Base-by-base conservation (phyloP, 768 basidiomycete genomes). In the Fibroporia radiculosa region DNA sequence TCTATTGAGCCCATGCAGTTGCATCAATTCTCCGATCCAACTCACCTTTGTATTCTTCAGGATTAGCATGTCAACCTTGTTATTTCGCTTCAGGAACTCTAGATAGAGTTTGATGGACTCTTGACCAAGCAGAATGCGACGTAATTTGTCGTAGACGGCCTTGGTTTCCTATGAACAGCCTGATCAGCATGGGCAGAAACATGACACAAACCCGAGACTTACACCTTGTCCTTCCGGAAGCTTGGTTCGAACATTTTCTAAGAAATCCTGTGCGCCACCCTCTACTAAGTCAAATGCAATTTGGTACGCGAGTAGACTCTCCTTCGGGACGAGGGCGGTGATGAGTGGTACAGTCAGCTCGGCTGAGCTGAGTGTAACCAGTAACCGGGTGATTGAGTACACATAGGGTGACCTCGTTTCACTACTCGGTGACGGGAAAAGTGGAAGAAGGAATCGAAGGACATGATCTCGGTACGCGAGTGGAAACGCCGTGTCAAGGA, bases 231-330 rank as follows among this genome's bases (percentile, higher is more conserved):
- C 84, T 51, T 78, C 74, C 19, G 85, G 89, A 10, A 91, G 66
- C 22, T 77, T 75, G 38, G 65, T 75, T 44, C 81, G 74, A 20
- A 96, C 72, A 35, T 71, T 78, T 56, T 91, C 84, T 35, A 97
- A 69, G 66, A 91, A 98, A 56, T 93, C 92, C 61, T 95, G 92
- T 3, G 87, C 79, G 0, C 91, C 95, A 27, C 93, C 90, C 65
- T 97, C 95, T 12, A 85, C 87, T 38, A 98, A 68, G 65, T 98
- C 96, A 60, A 98, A 98, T 0, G 88, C 92, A 59, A 97, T 80
- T 62, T 99, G 96, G 62, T 93, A 95, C 1, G 92, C 93, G 20
- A 95, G 68, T 10, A 92, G 68, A 31, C 76, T 75, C 53, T 93
- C 78, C 49, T 74, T 73, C 4, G 75, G 73, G 12, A 92, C 73